These are phyloP conservation scores for Pelargonium citronellum DNA, from an alignment of 441 rosid species.

Conservation along the genomic window DNA sequence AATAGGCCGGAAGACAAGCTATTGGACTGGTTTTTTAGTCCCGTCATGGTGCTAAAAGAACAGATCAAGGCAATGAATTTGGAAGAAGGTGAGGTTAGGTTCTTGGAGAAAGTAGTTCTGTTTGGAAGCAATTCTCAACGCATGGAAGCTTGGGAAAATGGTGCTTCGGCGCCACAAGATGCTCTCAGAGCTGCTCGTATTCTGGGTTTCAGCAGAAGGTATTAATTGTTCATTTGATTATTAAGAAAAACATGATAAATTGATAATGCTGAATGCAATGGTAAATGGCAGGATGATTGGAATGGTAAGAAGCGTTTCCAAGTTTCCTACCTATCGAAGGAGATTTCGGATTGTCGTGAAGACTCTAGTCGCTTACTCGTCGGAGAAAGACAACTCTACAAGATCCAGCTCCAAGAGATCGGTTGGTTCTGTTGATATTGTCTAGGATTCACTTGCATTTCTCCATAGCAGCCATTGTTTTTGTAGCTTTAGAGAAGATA, in stretches of 20 bases:
- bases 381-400: constrained; percentile 36
- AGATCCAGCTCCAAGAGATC: constrained; percentile 28
- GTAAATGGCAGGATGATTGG: constrained; percentile 53
- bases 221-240: constrained; percentile 3
- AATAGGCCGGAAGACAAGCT: constrained; percentile 69
- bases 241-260: no score
- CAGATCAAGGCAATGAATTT: constrained; percentile 54
- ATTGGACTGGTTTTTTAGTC: constrained; percentile 76
- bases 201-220: constrained; percentile 83
- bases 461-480: no score
- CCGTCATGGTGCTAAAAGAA: constrained; percentile 64
- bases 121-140: constrained; percentile 42
- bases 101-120: constrained; percentile 55
- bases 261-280: no score
- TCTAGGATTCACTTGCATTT: constrained; percentile 20
- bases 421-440: constrained; percentile 25
- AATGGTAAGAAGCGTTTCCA: constrained; percentile 52
- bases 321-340: constrained; percentile 68
- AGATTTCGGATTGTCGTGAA: constrained; percentile 57
- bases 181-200: constrained; percentile 64
- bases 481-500: no score
- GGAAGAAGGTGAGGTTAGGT: constrained; percentile 50
- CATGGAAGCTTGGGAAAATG: constrained; percentile 56
- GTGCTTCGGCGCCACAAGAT: no score
- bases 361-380: constrained; percentile 36